These are phyloP conservation scores for Ailanthus altissimus DNA, from an alignment of 345 rosid genomes.

Conservation along the genomic window DNA sequence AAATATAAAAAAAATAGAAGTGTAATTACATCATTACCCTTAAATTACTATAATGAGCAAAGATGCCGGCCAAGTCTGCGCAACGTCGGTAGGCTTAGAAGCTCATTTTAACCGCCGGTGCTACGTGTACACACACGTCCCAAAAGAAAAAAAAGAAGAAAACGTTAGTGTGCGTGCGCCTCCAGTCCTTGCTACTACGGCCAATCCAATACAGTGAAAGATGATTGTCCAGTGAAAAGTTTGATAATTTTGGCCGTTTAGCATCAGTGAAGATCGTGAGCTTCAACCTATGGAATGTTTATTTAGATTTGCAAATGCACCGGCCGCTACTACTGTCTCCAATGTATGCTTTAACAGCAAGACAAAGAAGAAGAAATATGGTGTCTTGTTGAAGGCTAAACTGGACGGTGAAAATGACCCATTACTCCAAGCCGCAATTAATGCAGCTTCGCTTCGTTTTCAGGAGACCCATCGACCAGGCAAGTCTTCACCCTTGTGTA, in stretches of 20 bases:
- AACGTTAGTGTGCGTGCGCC: too few species aligned
- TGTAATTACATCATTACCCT: too few species aligned
- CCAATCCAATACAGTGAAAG: neutral
- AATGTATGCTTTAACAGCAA: conserved; percentile 19
- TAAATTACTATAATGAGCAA: too few species aligned
- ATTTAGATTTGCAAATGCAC: conserved; percentile 18
- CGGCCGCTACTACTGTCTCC: conserved; percentile 16
- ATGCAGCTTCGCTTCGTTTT: conserved; percentile 74
- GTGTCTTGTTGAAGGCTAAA: conserved; percentile 40
- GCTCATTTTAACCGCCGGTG: too few species aligned
- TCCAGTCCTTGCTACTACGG: neutral
- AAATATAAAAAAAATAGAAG: too few species aligned
- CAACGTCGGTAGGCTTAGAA: too few species aligned
- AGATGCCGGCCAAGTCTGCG: too few species aligned
- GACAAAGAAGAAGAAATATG: conserved; percentile 20
- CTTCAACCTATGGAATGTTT: conserved; percentile 30
- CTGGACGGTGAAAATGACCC: conserved; percentile 54
- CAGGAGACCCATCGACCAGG: conserved; percentile 79
- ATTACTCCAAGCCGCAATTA: conserved; percentile 55
- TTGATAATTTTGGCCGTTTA: neutral
- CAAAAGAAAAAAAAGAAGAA: too few species aligned
- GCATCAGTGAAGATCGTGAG: neutral
- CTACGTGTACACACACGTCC: too few species aligned
- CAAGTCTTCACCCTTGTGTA: conserved; percentile 12
- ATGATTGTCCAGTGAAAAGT: neutral